These are phyloP conservation scores for Boechera retrofracta DNA, from an alignment of 345 rosid species.

Conservation along the genomic window DNA sequence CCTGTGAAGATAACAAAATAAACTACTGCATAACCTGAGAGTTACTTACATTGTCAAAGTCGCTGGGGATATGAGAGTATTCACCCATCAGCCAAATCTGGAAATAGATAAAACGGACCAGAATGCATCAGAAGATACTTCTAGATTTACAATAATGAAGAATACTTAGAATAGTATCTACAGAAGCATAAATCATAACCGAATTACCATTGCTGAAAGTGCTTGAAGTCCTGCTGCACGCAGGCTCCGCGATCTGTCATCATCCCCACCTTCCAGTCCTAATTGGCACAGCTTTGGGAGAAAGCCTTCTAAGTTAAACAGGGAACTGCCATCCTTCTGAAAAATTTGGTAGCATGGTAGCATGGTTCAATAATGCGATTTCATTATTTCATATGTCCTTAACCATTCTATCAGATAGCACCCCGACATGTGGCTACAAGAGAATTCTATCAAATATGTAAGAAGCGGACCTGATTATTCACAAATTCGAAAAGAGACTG, in stretches of 20 bases:
- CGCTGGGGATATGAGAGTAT: conserved; percentile 61
- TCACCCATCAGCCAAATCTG: conserved; percentile 62
- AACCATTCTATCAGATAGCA: conserved; percentile 19
- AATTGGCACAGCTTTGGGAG: conserved; percentile 85
- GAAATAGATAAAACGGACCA: conserved; percentile 44
- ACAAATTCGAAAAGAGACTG: conserved; percentile 85
- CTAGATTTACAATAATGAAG: conserved; percentile 12
- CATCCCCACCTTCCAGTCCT: conserved; percentile 81
- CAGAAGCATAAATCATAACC: conserved; percentile 18
- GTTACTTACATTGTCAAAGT: conserved; percentile 49
- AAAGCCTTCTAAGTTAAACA: conserved; percentile 89
- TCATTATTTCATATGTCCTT: conserved; percentile 7
- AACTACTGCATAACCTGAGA: conserved; percentile 16
- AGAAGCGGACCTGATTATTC: conserved; percentile 80
- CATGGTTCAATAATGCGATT: conserved; percentile 25
- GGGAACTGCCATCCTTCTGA: conserved; percentile 86
- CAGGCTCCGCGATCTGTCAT: conserved; percentile 60
- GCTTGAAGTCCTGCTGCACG: conserved; percentile 85
- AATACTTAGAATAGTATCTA: background rate
- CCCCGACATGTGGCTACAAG: conserved; percentile 12
- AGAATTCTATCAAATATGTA: conserved; percentile 18
- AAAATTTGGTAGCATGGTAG: conserved; percentile 42
- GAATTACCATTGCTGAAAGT: conserved; percentile 86
- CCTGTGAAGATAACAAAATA: background rate
- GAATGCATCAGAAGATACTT: conserved; percentile 40